Conservation (phyloP, 2,329 filamentous ascomycete species). For the Nemania bipapillata region DNA sequence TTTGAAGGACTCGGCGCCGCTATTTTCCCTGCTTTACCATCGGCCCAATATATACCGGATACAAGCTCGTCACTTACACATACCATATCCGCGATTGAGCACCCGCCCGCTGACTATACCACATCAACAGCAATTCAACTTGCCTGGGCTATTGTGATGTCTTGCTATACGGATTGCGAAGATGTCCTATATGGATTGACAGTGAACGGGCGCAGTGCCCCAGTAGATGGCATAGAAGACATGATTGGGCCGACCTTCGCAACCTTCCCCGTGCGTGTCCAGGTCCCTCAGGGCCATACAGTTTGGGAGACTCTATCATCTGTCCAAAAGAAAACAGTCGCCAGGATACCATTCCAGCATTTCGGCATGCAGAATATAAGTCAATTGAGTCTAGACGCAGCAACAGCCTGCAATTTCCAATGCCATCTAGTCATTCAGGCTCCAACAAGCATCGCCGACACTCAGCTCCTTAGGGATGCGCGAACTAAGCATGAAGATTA, state of each 20-base stretch:
- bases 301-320: not conserved
- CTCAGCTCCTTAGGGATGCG: not conserved
- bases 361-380: conserved; percentile 31
- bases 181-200: conserved; percentile 16
- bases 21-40: conserved; percentile 25
- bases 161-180: conserved; percentile 21
- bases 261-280: conserved; percentile 20
- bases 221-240: conserved; percentile 14
- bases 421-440: conserved; percentile 25
- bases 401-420: conserved; percentile 25
- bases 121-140: conserved; percentile 10
- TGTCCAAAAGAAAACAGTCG: conserved; percentile 15
- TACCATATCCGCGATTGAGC: not conserved
- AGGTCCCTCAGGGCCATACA: not conserved
- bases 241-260: conserved; percentile 26
- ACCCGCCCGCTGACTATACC: conserved; percentile 3
- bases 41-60: conserved; percentile 3
- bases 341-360: conserved; percentile 21
- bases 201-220: conserved; percentile 8
- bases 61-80: conserved; percentile 2
- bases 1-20: conserved; percentile 19
- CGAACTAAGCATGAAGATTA: conserved; percentile 1
- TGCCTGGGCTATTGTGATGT: conserved; percentile 22
- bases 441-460: not conserved
- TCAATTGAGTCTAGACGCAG: conserved; percentile 8